Percentiles rank a stretch among this genome's conserved stretches.
Evolutionary conservation across 345 rosid species (phyloP).

Genomic region (Ailanthus altissimus): DNA sequence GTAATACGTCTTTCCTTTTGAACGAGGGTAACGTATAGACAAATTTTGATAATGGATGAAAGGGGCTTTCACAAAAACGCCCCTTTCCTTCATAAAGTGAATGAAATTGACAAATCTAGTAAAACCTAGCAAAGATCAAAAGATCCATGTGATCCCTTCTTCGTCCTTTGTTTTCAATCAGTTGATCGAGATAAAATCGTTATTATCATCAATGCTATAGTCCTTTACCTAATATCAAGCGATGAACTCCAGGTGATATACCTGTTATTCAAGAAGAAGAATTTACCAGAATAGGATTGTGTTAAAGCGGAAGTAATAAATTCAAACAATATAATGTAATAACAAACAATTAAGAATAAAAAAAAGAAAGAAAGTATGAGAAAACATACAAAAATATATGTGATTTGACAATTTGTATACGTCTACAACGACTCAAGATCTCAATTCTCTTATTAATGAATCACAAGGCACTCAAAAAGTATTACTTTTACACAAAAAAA

Average conservation of each 20-base stretch:
- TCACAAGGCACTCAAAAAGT: too few species aligned
- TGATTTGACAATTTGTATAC: too few species aligned
- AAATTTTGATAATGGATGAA: not conserved
- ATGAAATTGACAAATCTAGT: slow-evolving; percentile 2
- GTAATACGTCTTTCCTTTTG: not conserved
- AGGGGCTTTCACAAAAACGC: not conserved
- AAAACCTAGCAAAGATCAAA: not conserved
- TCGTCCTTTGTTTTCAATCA: not conserved
- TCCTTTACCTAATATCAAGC: not conserved
- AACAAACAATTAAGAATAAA: too few species aligned
- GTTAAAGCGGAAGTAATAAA: too few species aligned
- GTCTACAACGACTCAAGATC: too few species aligned
- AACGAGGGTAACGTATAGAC: not conserved
- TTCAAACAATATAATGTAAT: too few species aligned
- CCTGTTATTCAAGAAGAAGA: not conserved
- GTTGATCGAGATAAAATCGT: not conserved
- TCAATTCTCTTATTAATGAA: too few species aligned
- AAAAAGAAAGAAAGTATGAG: too few species aligned
- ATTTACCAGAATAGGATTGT: not conserved
- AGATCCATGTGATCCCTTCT: not conserved
- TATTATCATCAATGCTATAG: not conserved
- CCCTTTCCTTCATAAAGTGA: not conserved
- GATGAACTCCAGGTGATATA: not conserved
- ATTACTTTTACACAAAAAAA: too few species aligned
- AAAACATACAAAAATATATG: too few species aligned